Evolutionary conservation across 1,284 basidiomycete species (phyloP), one percentile per base, ranked within the genome.

Genomic region (Mycena sp.): DNA sequence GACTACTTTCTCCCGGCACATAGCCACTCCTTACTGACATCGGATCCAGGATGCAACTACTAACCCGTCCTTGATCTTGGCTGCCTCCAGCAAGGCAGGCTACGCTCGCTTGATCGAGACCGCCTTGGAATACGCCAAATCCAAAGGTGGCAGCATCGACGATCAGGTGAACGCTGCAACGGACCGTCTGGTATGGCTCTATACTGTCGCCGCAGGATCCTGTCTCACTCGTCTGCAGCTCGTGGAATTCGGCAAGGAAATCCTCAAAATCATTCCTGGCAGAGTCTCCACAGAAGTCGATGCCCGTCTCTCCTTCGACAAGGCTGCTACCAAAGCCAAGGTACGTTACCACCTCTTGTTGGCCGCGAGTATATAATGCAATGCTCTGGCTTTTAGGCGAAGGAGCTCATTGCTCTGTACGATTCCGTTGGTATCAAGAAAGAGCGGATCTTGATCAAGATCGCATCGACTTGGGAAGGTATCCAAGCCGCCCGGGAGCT

Each of bases 211-310:
- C 37, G 37, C 12, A 11, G 10, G 44, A 46, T 58, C 9, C 38
- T 48, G 48, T 49, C 16, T 30, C 41, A 65, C 29, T 61, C 58
- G 35, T 52, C 25, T 57, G 17, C 70, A 95, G 93, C 90, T 98
- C 67, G 95, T 99, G 74, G 95, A 95, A 78, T 99, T 99, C 80
- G 97, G 97, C 72, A 92, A 90, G 79, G 95, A 94, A 83, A 99
- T 99, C 77, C 87, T 99, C 63, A 84, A 87, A 71, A 95, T 99
- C 79, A 95, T 99, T 75, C 97, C 98, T 65, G 98, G 97, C 69
- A 94, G 97, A 80, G 97, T 99, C 70, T 99, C 97, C 54, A 99
- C 97, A 69, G 97, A 99, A 81, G 96, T 99, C 71, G 97, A 99
- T 79, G 97, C 98, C 63, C 90, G 92, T 70, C 89, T 99, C 68